A percentile compares a stretch with the other conserved stretches of the same genome.
Conservation (phyloP, 768 basidiomycete species). For the Suillus alpinus region DNA sequence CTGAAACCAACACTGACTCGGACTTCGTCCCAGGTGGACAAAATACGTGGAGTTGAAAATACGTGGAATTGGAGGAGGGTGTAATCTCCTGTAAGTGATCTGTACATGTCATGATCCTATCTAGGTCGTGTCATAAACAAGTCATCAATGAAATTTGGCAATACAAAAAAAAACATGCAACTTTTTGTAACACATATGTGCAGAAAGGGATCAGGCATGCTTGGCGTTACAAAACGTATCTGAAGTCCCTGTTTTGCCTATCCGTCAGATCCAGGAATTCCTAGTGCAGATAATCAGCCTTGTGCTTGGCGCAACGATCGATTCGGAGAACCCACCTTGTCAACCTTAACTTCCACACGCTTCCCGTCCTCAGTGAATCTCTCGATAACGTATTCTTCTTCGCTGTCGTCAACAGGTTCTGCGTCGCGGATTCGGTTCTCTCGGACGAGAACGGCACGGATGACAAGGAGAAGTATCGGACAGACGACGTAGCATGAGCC, state of each 20-base stretch:
- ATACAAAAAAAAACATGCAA: not conserved
- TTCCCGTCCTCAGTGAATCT: slow-evolving; percentile 44
- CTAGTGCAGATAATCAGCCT: slow-evolving; percentile 27
- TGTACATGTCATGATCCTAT: not conserved
- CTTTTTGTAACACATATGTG: not conserved
- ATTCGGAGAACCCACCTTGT: slow-evolving; percentile 43
- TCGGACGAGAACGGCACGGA: slow-evolving; percentile 48
- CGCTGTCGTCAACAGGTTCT: slow-evolving; percentile 46
- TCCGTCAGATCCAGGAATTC: slow-evolving; percentile 76
- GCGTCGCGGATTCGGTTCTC: slow-evolving; percentile 37
- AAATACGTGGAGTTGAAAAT: no score
- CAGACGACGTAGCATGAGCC: slow-evolving; percentile 54
- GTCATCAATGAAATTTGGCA: not conserved
- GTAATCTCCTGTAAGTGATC: not conserved
- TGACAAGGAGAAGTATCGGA: slow-evolving; percentile 33
- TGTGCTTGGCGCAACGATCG: no score
- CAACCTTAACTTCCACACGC: slow-evolving; percentile 51
- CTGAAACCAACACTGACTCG: not conserved
- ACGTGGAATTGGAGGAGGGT: not conserved
- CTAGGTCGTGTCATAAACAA: not conserved
- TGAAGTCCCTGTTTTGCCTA: slow-evolving; percentile 65
- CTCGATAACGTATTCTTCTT: slow-evolving; percentile 59
- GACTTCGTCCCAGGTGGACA: not conserved
- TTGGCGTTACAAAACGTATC: slow-evolving; percentile 58
- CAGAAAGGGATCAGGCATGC: not conserved